These are phyloP conservation scores for Dendrobium officinale DNA, from an alignment of 106 monocot genomes.

Conservation along the genomic window DNA sequence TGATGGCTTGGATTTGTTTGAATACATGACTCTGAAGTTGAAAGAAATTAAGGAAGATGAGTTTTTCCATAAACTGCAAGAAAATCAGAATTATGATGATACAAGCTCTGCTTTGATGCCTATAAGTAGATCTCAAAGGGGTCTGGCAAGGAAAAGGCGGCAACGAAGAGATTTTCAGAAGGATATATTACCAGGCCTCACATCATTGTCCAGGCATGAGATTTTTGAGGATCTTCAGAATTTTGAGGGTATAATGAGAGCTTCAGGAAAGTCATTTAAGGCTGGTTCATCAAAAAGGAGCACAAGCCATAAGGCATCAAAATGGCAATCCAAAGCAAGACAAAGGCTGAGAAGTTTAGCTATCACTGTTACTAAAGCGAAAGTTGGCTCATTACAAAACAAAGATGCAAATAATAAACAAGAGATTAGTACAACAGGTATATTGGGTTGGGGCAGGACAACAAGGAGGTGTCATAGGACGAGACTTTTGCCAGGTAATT, in stretches of 20 bases:
- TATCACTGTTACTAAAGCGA: conserved; percentile 3
- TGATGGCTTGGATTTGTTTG: conserved; percentile 32
- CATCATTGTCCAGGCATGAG: conserved; percentile 56
- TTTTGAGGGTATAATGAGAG: conserved; percentile 45
- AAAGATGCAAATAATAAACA: not conserved
- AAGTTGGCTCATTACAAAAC: not conserved
- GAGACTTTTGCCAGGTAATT: conserved; percentile 14
- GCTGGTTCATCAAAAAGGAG: conserved; percentile 1
- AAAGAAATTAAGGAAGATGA: conserved; percentile 26
- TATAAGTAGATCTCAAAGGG: conserved; percentile 22
- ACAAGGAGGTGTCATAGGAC: conserved; percentile 40
- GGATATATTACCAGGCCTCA: conserved; percentile 70
- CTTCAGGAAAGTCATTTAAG: conserved; percentile 18
- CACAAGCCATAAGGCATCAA: not conserved
- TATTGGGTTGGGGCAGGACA: conserved; percentile 59
- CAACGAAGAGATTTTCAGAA: conserved; percentile 64
- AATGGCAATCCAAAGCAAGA: conserved; percentile 11
- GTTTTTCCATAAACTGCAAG: not conserved
- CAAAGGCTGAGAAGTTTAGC: conserved; percentile 8
- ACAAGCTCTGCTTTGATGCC: conserved; percentile 14
- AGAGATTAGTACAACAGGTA: not conserved
- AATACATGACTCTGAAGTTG: conserved; percentile 30
- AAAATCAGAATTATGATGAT: not conserved
- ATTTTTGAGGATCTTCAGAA: conserved; percentile 65
- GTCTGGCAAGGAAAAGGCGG: conserved; percentile 31